Evolutionary conservation across 129 eudicot genomes (phyloP), one percentile per base, ranked within the genome.

Genomic region (Flaveria brownii): DNA sequence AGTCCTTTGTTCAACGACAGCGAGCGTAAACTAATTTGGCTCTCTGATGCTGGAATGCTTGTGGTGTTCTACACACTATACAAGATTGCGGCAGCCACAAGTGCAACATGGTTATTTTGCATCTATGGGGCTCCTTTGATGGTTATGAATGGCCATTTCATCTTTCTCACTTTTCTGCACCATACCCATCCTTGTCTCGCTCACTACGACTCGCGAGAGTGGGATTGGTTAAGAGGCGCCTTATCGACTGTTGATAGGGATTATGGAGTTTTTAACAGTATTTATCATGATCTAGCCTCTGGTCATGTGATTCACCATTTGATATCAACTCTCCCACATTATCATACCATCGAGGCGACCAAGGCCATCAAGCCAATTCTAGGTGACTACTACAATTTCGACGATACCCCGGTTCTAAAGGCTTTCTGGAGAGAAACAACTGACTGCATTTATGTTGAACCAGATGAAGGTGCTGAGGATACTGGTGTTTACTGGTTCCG

Each of bases 401-500:
- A 82, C 17, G 73, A 78, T 26, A 76, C 85, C 45, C 81, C 81
- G 0, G 45, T 77, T 25, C 60, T 77, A 5, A 26, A 77, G 60
- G 81, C 81, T 16, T 54, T 77, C 5, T 77, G 81, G 81, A 70
- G 81, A 43, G 81, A 77, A 56, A 68, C 75, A 59, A 77, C 42
- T 57, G 33, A 77, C 13, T 77, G 81, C 36, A 77, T 77, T 16
- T 81, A 75, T 36, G 84, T 81, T 3, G 84, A 69, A 66, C 86
- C 69, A 0, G 67, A 73, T 0, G 25, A 81, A 54, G 77, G 73
- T 50, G 68, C 61, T 1, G 75, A 81, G 33, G 54, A 81, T 8
- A 73, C 47, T 36, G 84, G 84, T 75, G 81, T 81, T 17, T 81
- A 81, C 30, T 81, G 84, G 84, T 81, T 75, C 73, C 74, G 77